Base-by-base conservation (phyloP, 352 stramenopile genomes). In the Phytophthora tentaculata region DNA sequence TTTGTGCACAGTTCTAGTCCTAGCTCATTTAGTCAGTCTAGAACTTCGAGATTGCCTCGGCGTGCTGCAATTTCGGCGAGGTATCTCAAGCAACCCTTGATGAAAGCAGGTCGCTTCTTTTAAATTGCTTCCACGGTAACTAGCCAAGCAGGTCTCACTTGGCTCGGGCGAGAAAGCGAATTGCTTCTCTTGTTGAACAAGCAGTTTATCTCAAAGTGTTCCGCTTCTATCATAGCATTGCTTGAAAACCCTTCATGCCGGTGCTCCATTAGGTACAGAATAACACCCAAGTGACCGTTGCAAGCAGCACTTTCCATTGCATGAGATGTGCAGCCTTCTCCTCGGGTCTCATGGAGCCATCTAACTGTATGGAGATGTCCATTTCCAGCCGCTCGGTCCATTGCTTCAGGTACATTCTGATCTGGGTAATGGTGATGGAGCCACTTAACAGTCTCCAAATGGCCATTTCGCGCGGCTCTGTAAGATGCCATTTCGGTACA, bases 11-110 rank as follows among this genome's bases (percentile, higher is more conserved):
- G 23, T 28, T 63, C 12, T 0, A 54, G 28, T 45, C n/a, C n/a
- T n/a, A n/a, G n/a, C n/a, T n/a, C n/a, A 8, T 45, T 39, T 0
- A 55, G 5, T 41, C 55, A 61, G 43, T 61, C 24, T 20, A 61
- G 23, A 5, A 61, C 47, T 4, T 43, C 17, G n/a, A 53, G 22
- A 5, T 43, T 22, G 2, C 54, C 43, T 41, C 20, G 1, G 3
- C 3, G 2, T 22, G 49, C 2, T 16, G 53, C 53, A 24, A 26
- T 51, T 17, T 51, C 17, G 7, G 35, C 53, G 2, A 51, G 17
- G 39, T 16, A 51, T 24, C 12, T 44, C 17, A 60, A 50, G n/a
- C 53, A 60, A 22, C 35, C 16, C 16, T n/a, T 23, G 22, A 60
- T 8, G 16, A 60, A 60, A n/a, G 1, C 39, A 17, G 37, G 37